Conservation (phyloP, 192 early-diverging fungal species). For the Podila horticola region DNA sequence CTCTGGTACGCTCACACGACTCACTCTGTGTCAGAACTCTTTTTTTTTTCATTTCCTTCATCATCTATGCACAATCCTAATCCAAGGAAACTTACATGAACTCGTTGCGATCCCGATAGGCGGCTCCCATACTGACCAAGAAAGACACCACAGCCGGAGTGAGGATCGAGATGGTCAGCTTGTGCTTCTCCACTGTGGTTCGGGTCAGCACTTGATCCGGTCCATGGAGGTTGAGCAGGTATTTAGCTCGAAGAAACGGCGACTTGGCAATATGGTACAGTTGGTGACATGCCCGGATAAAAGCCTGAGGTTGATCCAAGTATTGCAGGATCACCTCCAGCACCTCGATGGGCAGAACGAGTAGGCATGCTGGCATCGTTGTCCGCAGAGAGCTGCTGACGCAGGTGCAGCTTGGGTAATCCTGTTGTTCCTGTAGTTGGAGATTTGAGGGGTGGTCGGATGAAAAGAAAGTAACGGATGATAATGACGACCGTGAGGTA, state of each 20-base stretch:
- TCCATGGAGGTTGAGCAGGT: constrained; percentile 27
- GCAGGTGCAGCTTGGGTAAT: neutral
- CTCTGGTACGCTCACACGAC: too few relatives aligned
- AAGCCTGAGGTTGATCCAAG: constrained; percentile 13
- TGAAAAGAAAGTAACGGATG: neutral
- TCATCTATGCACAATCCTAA: neutral
- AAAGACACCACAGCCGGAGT: constrained; percentile 18
- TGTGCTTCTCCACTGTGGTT: constrained; percentile 21
- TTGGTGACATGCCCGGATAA: constrained; percentile 20
- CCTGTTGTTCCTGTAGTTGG: neutral
- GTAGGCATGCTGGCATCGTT: neutral
- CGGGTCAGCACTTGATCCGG: constrained; percentile 32
- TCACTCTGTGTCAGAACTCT: too few relatives aligned
- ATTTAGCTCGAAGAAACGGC: constrained; percentile 24
- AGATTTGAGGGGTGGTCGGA: neutral
- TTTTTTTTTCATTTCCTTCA: too few relatives aligned
- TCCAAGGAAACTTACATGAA: constrained; percentile 41
- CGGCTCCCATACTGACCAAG: constrained; percentile 34
- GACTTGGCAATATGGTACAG: constrained; percentile 22
- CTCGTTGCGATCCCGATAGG: constrained; percentile 36
- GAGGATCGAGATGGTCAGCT: constrained; percentile 30
- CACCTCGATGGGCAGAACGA: constrained; percentile 31
- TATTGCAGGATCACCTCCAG: constrained; percentile 29
- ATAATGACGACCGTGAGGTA: neutral
- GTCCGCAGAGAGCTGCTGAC: neutral